Evolutionary conservation across 2,329 filamentous ascomycete genomes (phyloP).

Genomic region (Diplodia corticola): DNA sequence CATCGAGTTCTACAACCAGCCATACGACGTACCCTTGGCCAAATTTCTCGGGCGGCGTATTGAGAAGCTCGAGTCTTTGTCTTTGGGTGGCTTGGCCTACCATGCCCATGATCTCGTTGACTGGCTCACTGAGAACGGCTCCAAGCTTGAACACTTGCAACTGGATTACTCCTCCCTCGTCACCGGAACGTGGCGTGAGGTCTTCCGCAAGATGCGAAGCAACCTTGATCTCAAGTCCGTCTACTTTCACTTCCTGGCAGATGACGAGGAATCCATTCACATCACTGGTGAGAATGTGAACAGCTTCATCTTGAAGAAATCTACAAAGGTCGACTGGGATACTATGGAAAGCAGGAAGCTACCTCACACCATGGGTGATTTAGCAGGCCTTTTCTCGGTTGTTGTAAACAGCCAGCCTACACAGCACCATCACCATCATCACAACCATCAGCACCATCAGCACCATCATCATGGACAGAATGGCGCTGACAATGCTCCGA

Average conservation of each 20-base stretch:
- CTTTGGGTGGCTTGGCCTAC: not conserved
- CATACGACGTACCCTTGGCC: not conserved
- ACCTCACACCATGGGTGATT: not conserved
- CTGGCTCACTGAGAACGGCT: not conserved
- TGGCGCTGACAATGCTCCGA: not conserved
- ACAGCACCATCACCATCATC: not conserved
- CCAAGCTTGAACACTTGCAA: conserved; percentile 2
- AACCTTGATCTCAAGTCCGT: conserved; percentile 4
- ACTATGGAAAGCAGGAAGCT: conserved; percentile 13
- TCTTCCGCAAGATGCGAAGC: conserved; percentile 8
- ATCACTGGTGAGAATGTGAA: conserved; percentile 11
- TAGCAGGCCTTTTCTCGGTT: conserved; percentile 6
- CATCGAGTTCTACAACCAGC: conserved; percentile 2
- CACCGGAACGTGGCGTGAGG: conserved; percentile 6
- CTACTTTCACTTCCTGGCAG: conserved; percentile 7
- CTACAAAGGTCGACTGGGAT: conserved; percentile 7
- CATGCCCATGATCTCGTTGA: conserved; percentile 7
- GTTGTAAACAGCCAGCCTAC: not conserved
- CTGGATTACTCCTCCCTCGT: conserved; percentile 6
- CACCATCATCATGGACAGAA: not conserved
- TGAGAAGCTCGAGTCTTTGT: conserved; percentile 10
- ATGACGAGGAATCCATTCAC: conserved; percentile 12
- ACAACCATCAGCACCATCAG: not conserved
- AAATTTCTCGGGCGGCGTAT: conserved; percentile 7
- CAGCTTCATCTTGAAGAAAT: conserved; percentile 7